phyloP scores from a whole-genome alignment of 2,329 filamentous ascomycete genomes.

The Ophiostoma tasmaniense region DNA sequence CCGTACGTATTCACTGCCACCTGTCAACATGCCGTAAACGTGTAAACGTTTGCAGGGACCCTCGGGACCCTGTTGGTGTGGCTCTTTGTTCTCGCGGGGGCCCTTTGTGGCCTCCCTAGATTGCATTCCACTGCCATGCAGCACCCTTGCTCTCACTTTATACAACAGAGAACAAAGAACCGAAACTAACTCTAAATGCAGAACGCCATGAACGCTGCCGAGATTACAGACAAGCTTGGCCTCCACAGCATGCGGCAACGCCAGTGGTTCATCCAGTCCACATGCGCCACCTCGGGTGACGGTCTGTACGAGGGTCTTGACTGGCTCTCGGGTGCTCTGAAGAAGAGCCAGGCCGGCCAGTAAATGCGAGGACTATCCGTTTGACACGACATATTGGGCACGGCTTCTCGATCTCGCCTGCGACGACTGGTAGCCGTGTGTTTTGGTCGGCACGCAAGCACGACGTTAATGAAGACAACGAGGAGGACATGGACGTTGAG shows the following conservation, averaged over 20 bases:
- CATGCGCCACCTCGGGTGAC: constrained; percentile 75
- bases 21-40: background rate
- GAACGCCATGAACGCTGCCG: constrained; percentile 99
- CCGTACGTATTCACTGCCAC: constrained; percentile 52
- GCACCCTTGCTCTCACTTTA: background rate
- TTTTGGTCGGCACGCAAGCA: background rate
- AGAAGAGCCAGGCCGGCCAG: constrained; percentile 44
- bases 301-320: constrained; percentile 72
- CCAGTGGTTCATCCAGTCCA: constrained; percentile 77
- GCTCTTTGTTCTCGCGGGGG: constrained; percentile 8
- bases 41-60: background rate
- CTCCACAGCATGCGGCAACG: constrained; percentile 98
- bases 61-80: background rate
- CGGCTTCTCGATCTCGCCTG: background rate
- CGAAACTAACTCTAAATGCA: constrained; percentile 30
- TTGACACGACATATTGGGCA: background rate
- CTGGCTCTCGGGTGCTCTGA: constrained; percentile 74
- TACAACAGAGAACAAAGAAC: background rate
- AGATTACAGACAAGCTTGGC: constrained; percentile 99
- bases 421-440: background rate
- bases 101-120: constrained; percentile 7
- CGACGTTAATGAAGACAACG: background rate
- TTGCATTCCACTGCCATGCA: constrained; percentile 4
- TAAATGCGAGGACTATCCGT: constrained; percentile 8
- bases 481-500: background rate